Base-by-base conservation (phyloP, 2,329 filamentous ascomycete genomes). In the Botrytis byssoidea region DNA sequence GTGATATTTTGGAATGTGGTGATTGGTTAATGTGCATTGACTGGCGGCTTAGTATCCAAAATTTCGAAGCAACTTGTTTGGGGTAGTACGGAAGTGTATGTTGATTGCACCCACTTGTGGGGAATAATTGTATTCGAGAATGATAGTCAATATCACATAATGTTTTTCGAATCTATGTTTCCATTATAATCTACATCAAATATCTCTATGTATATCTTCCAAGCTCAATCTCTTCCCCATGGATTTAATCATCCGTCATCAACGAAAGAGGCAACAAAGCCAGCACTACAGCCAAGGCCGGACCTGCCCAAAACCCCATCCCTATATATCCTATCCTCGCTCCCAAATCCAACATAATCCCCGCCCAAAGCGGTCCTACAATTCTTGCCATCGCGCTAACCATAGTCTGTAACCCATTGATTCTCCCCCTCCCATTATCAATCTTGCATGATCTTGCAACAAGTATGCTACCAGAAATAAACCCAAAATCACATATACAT, bases 401-500 rank as follows among this genome's bases (percentile, higher is more conserved):
- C 51, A 61, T 48, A 9, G 20, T 55, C 10, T 59, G 64, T n/a
- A 70, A n/a, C 5, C 65, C 71, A 64, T 73, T 68, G 6, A 70
- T 18, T 5, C 29, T 70, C 46, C 57, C 65, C 29, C 48, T 55
- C 9, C 65, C 71, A n/a, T 32, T 61, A 51, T 67, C 55, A 12
- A n/a, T 9, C 35, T 42, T 61, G 18, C 48, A 59, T 35, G 55
- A 70, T 60, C 44, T 57, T 12, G 57, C 51, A 42, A 73, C 18
- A n/a, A 73, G 51, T 22, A 70, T 46, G 22, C 40, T 64, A 9
- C 48, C 29, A 16, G 48, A 61, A 4, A 20, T 35, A 42, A 32
- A 73, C 12, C 63, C 64, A 46, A 70, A 70, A 57, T 67, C 64
- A n/a, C 22, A 22, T 16, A 69, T 37, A 46, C 48, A 63, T 51